Conservation (phyloP, 371 early-diverging fungal genomes). For the Mucor lusitanicus region DNA sequence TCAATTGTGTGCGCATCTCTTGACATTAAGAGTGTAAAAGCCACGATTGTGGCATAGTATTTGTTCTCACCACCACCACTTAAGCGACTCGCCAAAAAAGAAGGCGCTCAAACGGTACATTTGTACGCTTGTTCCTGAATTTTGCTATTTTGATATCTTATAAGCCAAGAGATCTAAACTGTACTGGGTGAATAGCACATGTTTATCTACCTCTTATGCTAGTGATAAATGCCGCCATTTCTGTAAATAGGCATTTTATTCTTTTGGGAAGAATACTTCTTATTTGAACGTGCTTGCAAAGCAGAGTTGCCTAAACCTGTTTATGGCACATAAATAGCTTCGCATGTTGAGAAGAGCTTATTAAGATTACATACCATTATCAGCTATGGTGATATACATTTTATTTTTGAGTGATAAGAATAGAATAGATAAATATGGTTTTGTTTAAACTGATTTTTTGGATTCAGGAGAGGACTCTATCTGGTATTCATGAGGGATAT, state of each 20-base stretch:
- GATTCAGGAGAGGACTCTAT: constrained; percentile 6
- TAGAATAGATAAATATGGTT: neutral
- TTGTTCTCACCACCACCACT: too few species aligned
- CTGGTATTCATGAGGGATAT: constrained; percentile 36
- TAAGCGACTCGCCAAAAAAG: too few species aligned
- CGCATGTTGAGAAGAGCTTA: neutral
- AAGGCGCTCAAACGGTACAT: too few species aligned
- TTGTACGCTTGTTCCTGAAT: too few species aligned
- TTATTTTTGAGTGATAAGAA: neutral
- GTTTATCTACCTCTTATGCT: neutral
- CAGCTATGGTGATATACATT: neutral
- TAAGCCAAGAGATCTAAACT: too few species aligned
- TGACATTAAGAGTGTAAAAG: too few species aligned
- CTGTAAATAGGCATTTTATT: neutral
- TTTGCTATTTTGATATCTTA: too few species aligned
- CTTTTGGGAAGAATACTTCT: neutral
- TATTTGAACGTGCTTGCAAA: neutral
- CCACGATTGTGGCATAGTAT: too few species aligned
- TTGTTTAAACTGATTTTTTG: neutral
- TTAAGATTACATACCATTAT: neutral
- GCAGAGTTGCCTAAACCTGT: neutral
- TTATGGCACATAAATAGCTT: neutral
- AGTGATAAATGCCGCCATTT: neutral
- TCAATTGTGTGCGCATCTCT: too few species aligned
- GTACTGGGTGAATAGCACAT: neutral